Conservation (phyloP, 2,329 filamentous ascomycete species). For the Sporothrix luriei region DNA sequence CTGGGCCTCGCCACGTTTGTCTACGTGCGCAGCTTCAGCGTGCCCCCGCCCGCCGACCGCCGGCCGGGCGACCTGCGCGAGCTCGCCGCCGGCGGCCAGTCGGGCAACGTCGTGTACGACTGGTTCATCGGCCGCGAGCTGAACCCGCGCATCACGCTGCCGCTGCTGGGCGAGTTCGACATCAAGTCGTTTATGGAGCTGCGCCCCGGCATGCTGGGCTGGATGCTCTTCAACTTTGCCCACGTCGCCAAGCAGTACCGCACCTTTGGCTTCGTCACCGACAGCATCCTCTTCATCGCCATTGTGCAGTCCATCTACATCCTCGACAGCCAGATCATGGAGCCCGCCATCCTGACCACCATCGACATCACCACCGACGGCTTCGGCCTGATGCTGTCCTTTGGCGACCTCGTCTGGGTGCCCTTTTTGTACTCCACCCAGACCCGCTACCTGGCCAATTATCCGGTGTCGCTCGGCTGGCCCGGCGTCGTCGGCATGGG, state of each 20-base stretch:
- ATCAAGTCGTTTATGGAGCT: constrained; percentile 90
- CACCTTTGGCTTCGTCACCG: constrained; percentile 78
- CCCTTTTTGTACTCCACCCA: constrained; percentile 87
- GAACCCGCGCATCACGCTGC: constrained; percentile 80
- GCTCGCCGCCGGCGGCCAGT: constrained; percentile 77
- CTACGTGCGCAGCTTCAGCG: constrained; percentile 79
- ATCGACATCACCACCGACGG: constrained; percentile 94
- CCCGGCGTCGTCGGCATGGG: constrained; percentile 66
- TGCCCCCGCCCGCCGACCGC: constrained; percentile 44
- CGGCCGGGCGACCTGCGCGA: constrained; percentile 76
- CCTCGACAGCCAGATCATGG: constrained; percentile 83
- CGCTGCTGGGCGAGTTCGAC: constrained; percentile 81
- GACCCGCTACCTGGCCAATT: constrained; percentile 78
- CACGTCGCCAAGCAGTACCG: constrained; percentile 88
- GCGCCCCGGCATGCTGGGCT: constrained; percentile 87
- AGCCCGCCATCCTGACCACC: constrained; percentile 84
- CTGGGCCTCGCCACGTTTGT: constrained; percentile 73
- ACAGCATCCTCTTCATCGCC: constrained; percentile 80
- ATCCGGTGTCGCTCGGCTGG: constrained; percentile 77
- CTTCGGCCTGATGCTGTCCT: constrained; percentile 92
- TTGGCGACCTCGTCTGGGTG: constrained; percentile 91
- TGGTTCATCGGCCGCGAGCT: constrained; percentile 97
- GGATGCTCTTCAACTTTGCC: constrained; percentile 81
- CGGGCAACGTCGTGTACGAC: constrained; percentile 86
- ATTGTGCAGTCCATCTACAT: constrained; percentile 79